Evolutionary conservation across 2,329 filamentous ascomycete species (phyloP).

Genomic region (Fusarium guadeloupense): DNA sequence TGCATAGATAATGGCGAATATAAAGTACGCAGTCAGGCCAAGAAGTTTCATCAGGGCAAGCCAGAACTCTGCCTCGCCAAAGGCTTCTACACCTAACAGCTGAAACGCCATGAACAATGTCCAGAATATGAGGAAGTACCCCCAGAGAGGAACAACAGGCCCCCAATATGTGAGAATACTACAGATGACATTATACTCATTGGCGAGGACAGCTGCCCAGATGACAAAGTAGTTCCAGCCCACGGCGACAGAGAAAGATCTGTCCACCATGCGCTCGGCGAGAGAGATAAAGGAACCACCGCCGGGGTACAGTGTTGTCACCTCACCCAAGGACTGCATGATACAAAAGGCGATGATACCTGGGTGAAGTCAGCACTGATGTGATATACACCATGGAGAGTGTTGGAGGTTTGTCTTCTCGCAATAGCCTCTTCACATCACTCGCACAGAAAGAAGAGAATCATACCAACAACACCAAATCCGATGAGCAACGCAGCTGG

Average conservation of each 20-base stretch:
- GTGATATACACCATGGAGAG: not conserved
- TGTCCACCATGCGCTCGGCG: conserved; percentile 75
- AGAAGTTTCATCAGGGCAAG: conserved; percentile 76
- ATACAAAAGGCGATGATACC: conserved; percentile 70
- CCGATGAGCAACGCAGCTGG: conserved; percentile 78
- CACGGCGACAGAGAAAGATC: conserved; percentile 73
- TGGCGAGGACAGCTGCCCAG: conserved; percentile 71
- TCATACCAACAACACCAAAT: conserved; percentile 70
- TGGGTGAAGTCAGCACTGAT: conserved; percentile 34
- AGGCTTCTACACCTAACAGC: conserved; percentile 75
- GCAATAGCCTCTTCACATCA: not conserved
- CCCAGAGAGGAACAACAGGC: conserved; percentile 69
- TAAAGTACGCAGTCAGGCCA: conserved; percentile 75
- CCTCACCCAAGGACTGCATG: conserved; percentile 79
- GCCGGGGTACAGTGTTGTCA: conserved; percentile 77
- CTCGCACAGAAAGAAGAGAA: not conserved
- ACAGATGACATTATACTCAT: conserved; percentile 76
- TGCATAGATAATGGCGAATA: conserved; percentile 78
- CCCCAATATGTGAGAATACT: conserved; percentile 74
- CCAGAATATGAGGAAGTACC: conserved; percentile 79
- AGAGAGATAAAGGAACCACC: conserved; percentile 77
- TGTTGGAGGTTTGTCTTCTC: not conserved
- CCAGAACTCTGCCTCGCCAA: conserved; percentile 85
- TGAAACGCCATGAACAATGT: conserved; percentile 74
- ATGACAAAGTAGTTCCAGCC: conserved; percentile 79